Evolutionary conservation across 768 basidiomycete species (phyloP), one percentile per base, ranked within the genome.

Genomic region (Lactifluus subvellereus): DNA sequence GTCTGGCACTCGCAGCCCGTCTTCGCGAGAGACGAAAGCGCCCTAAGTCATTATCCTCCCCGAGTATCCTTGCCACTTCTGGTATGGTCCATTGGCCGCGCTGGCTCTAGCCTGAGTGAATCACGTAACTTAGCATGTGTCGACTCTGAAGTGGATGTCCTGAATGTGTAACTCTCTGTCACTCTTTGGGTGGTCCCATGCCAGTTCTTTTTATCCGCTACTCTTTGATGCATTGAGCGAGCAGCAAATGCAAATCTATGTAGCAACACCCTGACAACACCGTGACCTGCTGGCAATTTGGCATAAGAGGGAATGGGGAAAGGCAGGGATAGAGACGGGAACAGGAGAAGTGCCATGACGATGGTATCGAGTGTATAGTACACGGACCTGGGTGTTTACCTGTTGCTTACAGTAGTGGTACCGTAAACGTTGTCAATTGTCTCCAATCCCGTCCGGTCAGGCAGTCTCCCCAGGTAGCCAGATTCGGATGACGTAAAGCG

Each of bases 61-160:
- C 58, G 18, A 49, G 11, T 14, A 33, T 60, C 9, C 54, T 56
- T 50, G 2, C 48, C 32, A 45, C 54, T 22, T 32, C 53, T 0
- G 22, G 18, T 43, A 54, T 47, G 43, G 35, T 10, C 58, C n/a
- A 48, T 33, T 60, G 63, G 63, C 63, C 63, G 2, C 63, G 63
- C 10, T 64, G 63, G 63, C 16, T 60, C 18, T 64, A 49, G 51
- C 10, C 10, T 47, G 20, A n/a, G 4, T 38, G 10, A 47, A 35
- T 18, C 42, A 38, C 33, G 16, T 42, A 42, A 16, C 22, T 27
- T 27, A 27, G 16, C 2, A 22, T 56, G 30, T n/a, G 33, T 45
- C 16, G n/a, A 37, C 35, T 53, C n/a, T 20, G 35, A 5, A n/a
- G 6, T 18, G 32, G n/a, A 16, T 45, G 55, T 18, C 18, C 16